Evolutionary conservation across 768 basidiomycete species (phyloP).

Genomic region (Dendrothele bispora): DNA sequence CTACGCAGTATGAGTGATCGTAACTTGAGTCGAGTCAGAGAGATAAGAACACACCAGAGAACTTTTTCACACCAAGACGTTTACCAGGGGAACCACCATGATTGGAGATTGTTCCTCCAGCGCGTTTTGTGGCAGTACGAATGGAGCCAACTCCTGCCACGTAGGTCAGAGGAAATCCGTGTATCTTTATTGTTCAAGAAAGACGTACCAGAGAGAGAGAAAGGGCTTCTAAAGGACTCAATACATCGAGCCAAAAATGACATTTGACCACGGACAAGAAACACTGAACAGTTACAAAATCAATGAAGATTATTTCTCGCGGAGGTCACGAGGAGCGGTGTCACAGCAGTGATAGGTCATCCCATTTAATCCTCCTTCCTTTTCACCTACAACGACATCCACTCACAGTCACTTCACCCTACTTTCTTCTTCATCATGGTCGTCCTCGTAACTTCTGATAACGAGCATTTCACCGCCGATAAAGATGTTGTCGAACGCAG

Average conservation of each 20-base stretch:
- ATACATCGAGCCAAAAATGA: slow-evolving; percentile 48
- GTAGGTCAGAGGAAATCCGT: slow-evolving; percentile 2
- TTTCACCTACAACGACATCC: slow-evolving; percentile 6
- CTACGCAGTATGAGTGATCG: slow-evolving; percentile 39
- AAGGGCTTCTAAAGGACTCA: slow-evolving; percentile 43
- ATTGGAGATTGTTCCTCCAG: slow-evolving; percentile 92
- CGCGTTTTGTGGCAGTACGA: slow-evolving; percentile 94
- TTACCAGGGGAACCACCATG: slow-evolving; percentile 92
- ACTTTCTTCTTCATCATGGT: slow-evolving; percentile 54
- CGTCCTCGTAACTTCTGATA: slow-evolving; percentile 91
- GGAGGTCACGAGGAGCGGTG: too few relatives aligned
- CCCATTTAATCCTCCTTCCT: too few relatives aligned
- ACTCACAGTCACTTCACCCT: slow-evolving; percentile 4
- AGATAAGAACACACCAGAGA: slow-evolving; percentile 64
- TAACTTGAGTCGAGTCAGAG: background rate
- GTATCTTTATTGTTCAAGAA: background rate
- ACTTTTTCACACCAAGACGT: slow-evolving; percentile 94
- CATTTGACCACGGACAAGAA: too few relatives aligned
- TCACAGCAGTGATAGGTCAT: too few relatives aligned
- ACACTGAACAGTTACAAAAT: slow-evolving; percentile 19
- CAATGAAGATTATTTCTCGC: too few relatives aligned
- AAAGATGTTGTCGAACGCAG: slow-evolving; percentile 94
- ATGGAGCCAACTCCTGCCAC: slow-evolving; percentile 67
- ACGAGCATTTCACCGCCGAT: slow-evolving; percentile 91
- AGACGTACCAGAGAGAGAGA: slow-evolving; percentile 43